Conservation (phyloP, 805 yeast genomes). For the Candida pseudoglaebosa region DNA sequence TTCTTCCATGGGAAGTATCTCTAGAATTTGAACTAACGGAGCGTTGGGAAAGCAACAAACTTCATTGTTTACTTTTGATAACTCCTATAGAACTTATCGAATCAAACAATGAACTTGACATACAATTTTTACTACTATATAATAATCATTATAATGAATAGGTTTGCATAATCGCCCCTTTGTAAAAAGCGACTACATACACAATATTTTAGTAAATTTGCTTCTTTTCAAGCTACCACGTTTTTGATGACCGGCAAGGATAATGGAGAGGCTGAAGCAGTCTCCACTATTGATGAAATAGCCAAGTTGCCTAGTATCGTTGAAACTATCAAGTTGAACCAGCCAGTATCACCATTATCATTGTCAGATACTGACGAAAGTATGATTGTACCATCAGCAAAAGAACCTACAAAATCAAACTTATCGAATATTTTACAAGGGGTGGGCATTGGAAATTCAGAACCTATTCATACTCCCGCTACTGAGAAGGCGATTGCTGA, state of each 20-base stretch:
- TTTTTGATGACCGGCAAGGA: neutral
- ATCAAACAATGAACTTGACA: neutral
- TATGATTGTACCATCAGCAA: neutral
- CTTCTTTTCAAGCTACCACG: neutral
- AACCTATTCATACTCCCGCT: constrained; percentile 18
- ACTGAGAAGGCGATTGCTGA: constrained; percentile 67
- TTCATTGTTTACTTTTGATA: constrained; percentile 3
- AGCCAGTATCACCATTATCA: constrained; percentile 34
- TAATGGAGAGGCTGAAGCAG: neutral
- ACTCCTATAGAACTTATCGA: neutral
- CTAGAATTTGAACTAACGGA: constrained; percentile 50
- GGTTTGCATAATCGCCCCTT: no score
- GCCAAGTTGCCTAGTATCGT: neutral
- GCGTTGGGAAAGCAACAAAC: constrained; percentile 44
- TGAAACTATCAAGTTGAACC: constrained; percentile 14
- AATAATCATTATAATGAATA: no score
- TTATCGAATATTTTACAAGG: neutral
- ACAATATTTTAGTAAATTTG: neutral
- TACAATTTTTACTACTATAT: no score
- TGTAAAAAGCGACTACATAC: no score
- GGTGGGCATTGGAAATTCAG: no score
- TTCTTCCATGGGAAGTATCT: constrained; percentile 10
- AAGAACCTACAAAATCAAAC: neutral
- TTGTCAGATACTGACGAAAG: constrained; percentile 15
- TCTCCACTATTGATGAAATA: neutral